Evolutionary conservation across 192 early-diverging fungal species (phyloP).

Genomic region (Coemansia sp.): DNA sequence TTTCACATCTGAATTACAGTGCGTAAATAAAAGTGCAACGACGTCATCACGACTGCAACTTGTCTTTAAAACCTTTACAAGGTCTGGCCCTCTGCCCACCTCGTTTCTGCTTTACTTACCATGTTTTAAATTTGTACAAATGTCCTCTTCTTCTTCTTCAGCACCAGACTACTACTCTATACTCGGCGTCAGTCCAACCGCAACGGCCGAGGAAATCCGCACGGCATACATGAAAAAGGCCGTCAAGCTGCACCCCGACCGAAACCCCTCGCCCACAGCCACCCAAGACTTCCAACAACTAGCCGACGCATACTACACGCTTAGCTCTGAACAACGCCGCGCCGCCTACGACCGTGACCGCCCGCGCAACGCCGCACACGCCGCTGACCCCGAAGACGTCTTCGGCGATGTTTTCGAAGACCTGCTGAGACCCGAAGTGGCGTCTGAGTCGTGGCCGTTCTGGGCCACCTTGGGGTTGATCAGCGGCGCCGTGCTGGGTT

Average conservation of each 20-base stretch:
- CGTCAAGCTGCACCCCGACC: slow-evolving; percentile 67
- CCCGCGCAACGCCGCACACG: slow-evolving; percentile 20
- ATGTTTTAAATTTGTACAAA: too few relatives aligned
- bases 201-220: slow-evolving; percentile 66
- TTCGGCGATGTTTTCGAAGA: slow-evolving; percentile 84
- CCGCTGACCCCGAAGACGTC: slow-evolving; percentile 61
- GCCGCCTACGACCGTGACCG: slow-evolving; percentile 55
- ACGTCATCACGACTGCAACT: too few relatives aligned
- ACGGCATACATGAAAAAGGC: slow-evolving; percentile 79
- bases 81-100: too few relatives aligned
- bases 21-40: too few relatives aligned
- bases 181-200: slow-evolving; percentile 59
- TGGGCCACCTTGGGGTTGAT: slow-evolving; percentile 59
- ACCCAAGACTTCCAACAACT: slow-evolving; percentile 68
- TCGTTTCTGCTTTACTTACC: too few relatives aligned
- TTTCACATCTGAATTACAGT: too few relatives aligned
- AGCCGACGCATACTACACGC: slow-evolving; percentile 77
- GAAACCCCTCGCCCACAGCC: slow-evolving; percentile 57
- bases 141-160: too few relatives aligned
- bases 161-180: slow-evolving; percentile 62
- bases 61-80: too few relatives aligned
- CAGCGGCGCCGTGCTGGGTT: slow-evolving; percentile 72
- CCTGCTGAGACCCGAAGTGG: slow-evolving; percentile 68
- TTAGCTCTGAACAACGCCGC: slow-evolving; percentile 54
- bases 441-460: slow-evolving; percentile 54